A percentile compares a stretch with the other conserved stretches of the same genome.
phyloP scores from a whole-genome alignment of 345 rosid species.

The Geranium brycei region DNA sequence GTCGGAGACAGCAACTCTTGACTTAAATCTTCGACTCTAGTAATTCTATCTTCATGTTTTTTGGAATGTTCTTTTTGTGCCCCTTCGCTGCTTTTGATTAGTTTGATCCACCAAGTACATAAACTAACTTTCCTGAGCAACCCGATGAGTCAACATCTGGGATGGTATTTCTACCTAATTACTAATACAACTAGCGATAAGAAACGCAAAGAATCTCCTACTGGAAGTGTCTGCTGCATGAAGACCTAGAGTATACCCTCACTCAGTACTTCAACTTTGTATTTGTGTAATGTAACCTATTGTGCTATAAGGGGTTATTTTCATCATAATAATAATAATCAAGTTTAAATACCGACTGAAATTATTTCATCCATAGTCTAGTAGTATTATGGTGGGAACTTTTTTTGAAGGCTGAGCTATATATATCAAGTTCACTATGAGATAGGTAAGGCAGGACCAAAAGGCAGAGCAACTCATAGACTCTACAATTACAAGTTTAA shows the following conservation, averaged over 20 bases:
- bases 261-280: background rate
- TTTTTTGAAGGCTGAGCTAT: background rate
- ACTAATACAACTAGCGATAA: slow-evolving; percentile 6
- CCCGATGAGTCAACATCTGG: slow-evolving; percentile 3
- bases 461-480: background rate
- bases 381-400: background rate
- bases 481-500: background rate
- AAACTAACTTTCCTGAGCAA: slow-evolving; percentile 16
- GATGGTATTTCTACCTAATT: slow-evolving; percentile 9
- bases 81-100: background rate
- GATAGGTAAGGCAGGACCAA: background rate
- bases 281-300: background rate
- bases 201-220: slow-evolving; percentile 14
- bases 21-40: slow-evolving; percentile 13
- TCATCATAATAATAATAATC: background rate
- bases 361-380: slow-evolving; percentile 1
- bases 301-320: slow-evolving; percentile 3
- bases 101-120: slow-evolving; percentile 13
- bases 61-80: background rate
- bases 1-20: slow-evolving; percentile 5
- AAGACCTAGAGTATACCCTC: slow-evolving; percentile 1
- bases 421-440: background rate
- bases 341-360: slow-evolving; percentile 3
- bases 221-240: background rate
- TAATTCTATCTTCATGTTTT: background rate